Evolutionary conservation across 805 yeast species (phyloP), one percentile per base, ranked within the genome.

Genomic region (Teunomyces kruisii): DNA sequence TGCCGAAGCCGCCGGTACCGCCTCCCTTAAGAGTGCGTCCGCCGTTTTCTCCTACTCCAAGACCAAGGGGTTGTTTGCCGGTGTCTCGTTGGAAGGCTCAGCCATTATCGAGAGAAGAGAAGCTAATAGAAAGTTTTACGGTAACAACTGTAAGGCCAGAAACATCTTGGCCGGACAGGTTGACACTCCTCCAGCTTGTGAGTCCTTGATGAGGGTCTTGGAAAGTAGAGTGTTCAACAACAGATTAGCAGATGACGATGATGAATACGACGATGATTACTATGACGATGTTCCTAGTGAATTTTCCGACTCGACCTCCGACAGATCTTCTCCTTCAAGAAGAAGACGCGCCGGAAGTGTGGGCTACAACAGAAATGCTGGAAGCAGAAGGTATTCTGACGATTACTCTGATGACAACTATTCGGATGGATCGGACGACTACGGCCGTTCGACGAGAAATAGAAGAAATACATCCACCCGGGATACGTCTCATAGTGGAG

Each of bases 1-100:
- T 56, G 99, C 97, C 3, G 99, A 92, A 68, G 97, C 96, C 40
- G 96, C 95, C 13, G 98, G 96, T 15, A 80, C 95, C 22, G 98
- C 97, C 1, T 88, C 97, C 3, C 67, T 89, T 45, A 85, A 84
- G 55, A 76, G 85, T 43, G 94, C 90, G 4, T 88, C 97, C 4
- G 96, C 98, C 6, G 84, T 92, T 13, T 92, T 92, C 62, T 74
- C 97, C 1, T 92, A 94, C 68, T 88, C 97, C 9, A 92, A 94
- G 67, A 90, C 97, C 3, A 92, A 94, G 65, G 99, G 99, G 51
- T 76, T 94, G 40, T 92, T 88, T 69, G 99, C 99, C 0, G 99
- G 99, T 60, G 95, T 92, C 14, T 92, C 98, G 1, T 78, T 92
- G 42, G 99, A 92, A 70, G 99, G 99, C 26, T 90, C 97, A 1